A percentile compares a stretch with the other conserved stretches of the same genome.
Conservation (phyloP, 2,329 filamentous ascomycete genomes). For the Lachnum nothofagi region DNA sequence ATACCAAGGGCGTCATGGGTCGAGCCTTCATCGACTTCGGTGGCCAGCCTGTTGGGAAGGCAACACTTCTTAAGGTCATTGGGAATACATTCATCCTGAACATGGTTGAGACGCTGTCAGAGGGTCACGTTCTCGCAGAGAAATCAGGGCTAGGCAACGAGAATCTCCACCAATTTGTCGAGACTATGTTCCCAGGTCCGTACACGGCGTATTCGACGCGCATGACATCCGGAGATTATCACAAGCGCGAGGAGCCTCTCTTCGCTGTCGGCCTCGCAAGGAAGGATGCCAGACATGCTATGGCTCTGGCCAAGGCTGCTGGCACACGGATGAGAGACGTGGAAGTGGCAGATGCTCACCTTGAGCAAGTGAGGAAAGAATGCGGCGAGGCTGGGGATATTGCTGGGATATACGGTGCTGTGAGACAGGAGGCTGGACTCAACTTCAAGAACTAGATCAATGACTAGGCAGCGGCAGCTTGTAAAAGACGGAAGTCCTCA, state of each 20-base stretch:
- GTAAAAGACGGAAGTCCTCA: too few species aligned
- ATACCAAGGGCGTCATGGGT: slow-evolving; percentile 67
- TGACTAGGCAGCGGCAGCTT: too few species aligned
- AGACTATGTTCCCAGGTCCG: slow-evolving; percentile 68
- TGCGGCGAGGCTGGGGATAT: slow-evolving; percentile 70
- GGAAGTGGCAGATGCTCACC: slow-evolving; percentile 63
- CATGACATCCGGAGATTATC: slow-evolving; percentile 72
- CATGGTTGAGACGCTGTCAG: slow-evolving; percentile 66
- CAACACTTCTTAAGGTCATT: slow-evolving; percentile 68
- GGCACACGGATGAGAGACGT: slow-evolving; percentile 61
- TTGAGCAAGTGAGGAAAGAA: slow-evolving; percentile 65
- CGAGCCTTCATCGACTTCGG: slow-evolving; percentile 65
- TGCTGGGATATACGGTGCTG: slow-evolving; percentile 75
- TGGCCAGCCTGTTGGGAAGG: slow-evolving; percentile 61
- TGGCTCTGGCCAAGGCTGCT: slow-evolving; percentile 56
- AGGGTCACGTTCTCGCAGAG: slow-evolving; percentile 74
- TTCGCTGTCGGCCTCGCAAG: slow-evolving; percentile 77
- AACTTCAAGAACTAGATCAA: slow-evolving; percentile 59
- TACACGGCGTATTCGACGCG: slow-evolving; percentile 70
- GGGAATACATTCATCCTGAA: slow-evolving; percentile 83
- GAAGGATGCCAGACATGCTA: slow-evolving; percentile 76
- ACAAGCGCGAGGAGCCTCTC: slow-evolving; percentile 69
- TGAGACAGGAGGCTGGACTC: slow-evolving; percentile 68
- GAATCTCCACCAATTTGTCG: slow-evolving; percentile 66
- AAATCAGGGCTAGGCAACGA: slow-evolving; percentile 70